These are phyloP conservation scores for Domatiomyces catenatus DNA, from an alignment of 2,329 filamentous ascomycete genomes.

Conservation along the genomic window DNA sequence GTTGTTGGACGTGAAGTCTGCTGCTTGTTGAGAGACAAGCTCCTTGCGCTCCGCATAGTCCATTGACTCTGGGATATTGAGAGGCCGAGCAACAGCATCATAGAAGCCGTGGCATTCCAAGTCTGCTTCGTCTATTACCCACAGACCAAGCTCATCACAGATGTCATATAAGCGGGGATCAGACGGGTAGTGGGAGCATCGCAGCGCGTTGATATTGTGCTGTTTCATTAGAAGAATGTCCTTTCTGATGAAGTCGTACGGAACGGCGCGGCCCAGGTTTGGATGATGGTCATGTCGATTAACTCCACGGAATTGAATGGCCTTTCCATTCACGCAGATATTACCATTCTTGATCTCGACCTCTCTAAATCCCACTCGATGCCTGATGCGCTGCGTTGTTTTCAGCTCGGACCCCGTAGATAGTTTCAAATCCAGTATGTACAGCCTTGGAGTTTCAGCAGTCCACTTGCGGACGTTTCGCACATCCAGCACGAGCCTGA, in stretches of 20 bases:
- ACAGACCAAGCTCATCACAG: constrained; percentile 24
- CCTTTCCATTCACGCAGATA: constrained; percentile 45
- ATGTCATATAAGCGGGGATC: constrained; percentile 22
- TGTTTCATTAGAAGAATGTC: constrained; percentile 55
- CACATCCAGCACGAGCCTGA: constrained; percentile 27
- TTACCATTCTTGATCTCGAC: constrained; percentile 47
- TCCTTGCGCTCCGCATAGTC: not conserved
- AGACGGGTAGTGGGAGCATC: constrained; percentile 54
- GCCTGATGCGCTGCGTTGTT: constrained; percentile 26
- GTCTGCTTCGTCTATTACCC: constrained; percentile 25
- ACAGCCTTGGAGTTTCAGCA: constrained; percentile 50
- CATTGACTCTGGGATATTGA: not conserved
- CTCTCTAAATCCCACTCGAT: constrained; percentile 48
- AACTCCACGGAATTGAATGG: constrained; percentile 47
- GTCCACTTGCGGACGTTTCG: constrained; percentile 50
- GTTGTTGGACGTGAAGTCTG: constrained; percentile 21
- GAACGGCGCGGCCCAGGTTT: constrained; percentile 45
- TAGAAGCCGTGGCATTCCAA: constrained; percentile 25
- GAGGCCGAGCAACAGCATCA: not conserved
- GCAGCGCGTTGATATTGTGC: constrained; percentile 56
- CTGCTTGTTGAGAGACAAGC: constrained; percentile 6
- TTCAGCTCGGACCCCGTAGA: not conserved
- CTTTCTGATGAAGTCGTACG: constrained; percentile 43
- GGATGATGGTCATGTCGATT: constrained; percentile 61
- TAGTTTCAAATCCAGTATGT: constrained; percentile 28